Evolutionary conservation across 1,284 basidiomycete genomes (phyloP).

Genomic region (Austroboletus rostrupii): DNA sequence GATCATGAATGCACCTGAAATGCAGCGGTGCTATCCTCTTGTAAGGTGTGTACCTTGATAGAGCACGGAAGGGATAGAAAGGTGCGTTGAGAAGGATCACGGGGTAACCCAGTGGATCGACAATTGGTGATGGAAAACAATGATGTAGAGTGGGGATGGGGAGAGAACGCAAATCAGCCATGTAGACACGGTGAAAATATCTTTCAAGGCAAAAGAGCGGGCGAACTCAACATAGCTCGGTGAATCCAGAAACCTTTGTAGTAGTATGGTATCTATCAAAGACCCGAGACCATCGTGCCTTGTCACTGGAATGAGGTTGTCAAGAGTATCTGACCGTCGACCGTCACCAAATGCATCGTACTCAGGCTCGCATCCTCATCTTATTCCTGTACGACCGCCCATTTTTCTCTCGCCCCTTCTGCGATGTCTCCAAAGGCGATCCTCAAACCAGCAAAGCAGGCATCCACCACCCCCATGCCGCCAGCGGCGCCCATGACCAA

Average conservation of each 20-base stretch:
- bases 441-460: conserved; percentile 73
- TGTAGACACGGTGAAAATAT: conserved; percentile 49
- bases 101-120: conserved; percentile 61
- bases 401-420: conserved; percentile 36
- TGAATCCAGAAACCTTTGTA: too few relatives aligned
- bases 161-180: conserved; percentile 54
- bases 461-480: conserved; percentile 79
- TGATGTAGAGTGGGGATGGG: conserved; percentile 32
- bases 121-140: conserved; percentile 48
- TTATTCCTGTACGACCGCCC: conserved; percentile 30
- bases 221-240: too few relatives aligned
- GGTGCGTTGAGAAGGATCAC: conserved; percentile 44
- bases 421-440: conserved; percentile 59
- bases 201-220: conserved; percentile 58
- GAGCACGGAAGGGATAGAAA: conserved; percentile 39
- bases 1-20: conserved; percentile 34
- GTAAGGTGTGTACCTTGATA: conserved; percentile 41
- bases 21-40: conserved; percentile 49
- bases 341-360: too few relatives aligned
- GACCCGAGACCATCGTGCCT: too few relatives aligned
- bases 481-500: conserved; percentile 90
- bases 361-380: too few relatives aligned
- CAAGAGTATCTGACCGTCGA: too few relatives aligned
- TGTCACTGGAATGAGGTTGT: too few relatives aligned
- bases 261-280: too few relatives aligned